Evolutionary conservation across 2,329 filamentous ascomycete species (phyloP), one percentile per base, ranked within the genome.

Genomic region (Alternaria tenuissima): DNA sequence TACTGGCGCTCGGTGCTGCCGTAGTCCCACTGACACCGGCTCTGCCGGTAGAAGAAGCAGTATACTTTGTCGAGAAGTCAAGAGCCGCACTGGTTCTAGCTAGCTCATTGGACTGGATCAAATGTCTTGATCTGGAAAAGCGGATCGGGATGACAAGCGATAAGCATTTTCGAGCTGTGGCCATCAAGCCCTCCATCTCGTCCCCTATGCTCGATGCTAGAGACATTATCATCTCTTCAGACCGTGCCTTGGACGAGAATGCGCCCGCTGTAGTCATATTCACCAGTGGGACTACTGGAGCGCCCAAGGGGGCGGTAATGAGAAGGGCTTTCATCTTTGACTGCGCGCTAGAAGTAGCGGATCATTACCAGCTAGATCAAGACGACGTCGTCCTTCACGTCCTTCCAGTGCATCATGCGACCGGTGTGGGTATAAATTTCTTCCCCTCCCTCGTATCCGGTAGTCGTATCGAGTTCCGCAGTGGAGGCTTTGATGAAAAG

Each of bases 1-100:
- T 82, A n/a, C 71, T 83, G 34, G 82, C 82, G 8, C 61, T 82
- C 2, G 82, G 82, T 18, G 83, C 80, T 4, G 82, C 81, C 14
- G 78, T 79, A 1, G 82, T 84, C 7, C 82, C 82, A 4, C 78
- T 84, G 61, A 76, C 77, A 24, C 76, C 80, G 12, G 77, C 73
- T 11, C 56, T 83, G 7, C 79, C 81, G 1, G 71, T 81, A 6
- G 75, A 81, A 47, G 82, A 83, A 64, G 80, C 80, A 5, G 64
- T 75, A n/a, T 83, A 83, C 61, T 83, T 81, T 55, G 71, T 79
- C 6, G 72, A 75, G 7, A 83, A 81, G 56, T 80, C 80, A 7
- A 66, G 66, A 38, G 74, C 78, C 12, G 77, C 69, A 1, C 73
- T 79, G 24, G 74, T 83, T 1, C 67, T 83, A 26, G 75, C 77